Evolutionary conservation across 768 basidiomycete genomes (phyloP), one percentile per base, ranked within the genome.

Genomic region (Tulasnella sp.): DNA sequence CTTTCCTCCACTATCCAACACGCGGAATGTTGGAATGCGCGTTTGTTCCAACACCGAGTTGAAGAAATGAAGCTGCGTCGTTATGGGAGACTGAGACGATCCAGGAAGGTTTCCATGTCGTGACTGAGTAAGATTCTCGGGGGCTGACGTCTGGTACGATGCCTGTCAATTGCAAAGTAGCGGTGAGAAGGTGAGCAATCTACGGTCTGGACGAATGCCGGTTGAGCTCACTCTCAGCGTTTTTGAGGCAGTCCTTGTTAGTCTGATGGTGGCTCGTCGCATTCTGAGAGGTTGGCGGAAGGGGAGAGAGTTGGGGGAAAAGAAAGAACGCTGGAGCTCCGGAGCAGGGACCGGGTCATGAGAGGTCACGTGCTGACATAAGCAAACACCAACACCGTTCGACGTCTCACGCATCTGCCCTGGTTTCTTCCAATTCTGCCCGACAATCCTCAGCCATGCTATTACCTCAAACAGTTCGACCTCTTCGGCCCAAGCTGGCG

Each of bases 1-100:
- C 82, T 90, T 86, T 3, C 96, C 97, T 76, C 90, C 87, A 41
- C 95, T 93, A 86, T 96, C 96, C 42, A 98, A 86, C 0, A 98
- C 89, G 75, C 96, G 89, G 86, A 92, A 97, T 5, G 96, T 94
- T 4, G 96, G 95, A 83, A 97, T 96, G 83, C 89, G 90, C 31
- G 88, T 88, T 60, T 89, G 89, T 12, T 87, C 88, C 48, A 90
- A 90, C 41, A 96, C 91, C 0, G 94, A 90, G 85, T 95, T 95
- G 88, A 96, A 93, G 88, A 95, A 96, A 75, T 91, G 86, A 50
- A 94, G 90, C 78, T 89, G 90, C 20, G 93, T 85, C 9, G 92
- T 91, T 64, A 96, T 90, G 24, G 93, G 92, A 0, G 93, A 92
- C 18, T 74, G 41, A 16, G 81, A 72, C n/a, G 81, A 77, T 6